These are phyloP conservation scores for Lecanoromycetidae sp. DNA, from an alignment of 2,329 filamentous ascomycete species.

Conservation along the genomic window DNA sequence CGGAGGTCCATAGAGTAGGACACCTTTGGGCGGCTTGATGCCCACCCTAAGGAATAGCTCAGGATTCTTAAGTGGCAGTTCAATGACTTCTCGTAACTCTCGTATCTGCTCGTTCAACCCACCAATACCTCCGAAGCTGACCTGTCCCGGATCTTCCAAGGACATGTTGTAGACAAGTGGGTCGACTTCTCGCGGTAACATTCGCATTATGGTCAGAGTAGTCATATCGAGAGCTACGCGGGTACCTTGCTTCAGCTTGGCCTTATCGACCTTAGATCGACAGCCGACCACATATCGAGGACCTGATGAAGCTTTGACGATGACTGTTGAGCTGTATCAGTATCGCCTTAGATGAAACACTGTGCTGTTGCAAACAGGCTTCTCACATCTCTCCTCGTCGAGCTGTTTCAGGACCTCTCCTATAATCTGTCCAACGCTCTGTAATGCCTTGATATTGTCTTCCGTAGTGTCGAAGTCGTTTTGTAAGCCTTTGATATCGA, in stretches of 20 bases:
- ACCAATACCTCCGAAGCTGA: slow-evolving; percentile 96
- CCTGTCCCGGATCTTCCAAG: slow-evolving; percentile 88
- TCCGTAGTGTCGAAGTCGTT: slow-evolving; percentile 94
- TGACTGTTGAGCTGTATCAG: slow-evolving; percentile 49
- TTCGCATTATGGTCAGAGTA: slow-evolving; percentile 98
- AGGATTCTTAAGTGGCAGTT: slow-evolving; percentile 94
- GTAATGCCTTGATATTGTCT: slow-evolving; percentile 97
- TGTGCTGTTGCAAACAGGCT: background rate
- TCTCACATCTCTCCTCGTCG: slow-evolving; percentile 93
- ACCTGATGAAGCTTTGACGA: slow-evolving; percentile 94
- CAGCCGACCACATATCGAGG: slow-evolving; percentile 97
- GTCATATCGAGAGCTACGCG: slow-evolving; percentile 98
- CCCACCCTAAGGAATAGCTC: slow-evolving; percentile 93
- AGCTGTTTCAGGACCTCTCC: slow-evolving; percentile 98
- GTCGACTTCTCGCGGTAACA: slow-evolving; percentile 96
- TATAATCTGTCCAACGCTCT: slow-evolving; percentile 98
- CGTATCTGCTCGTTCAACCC: slow-evolving; percentile 96
- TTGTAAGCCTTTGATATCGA: slow-evolving; percentile 92
- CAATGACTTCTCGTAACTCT: slow-evolving; percentile 93
- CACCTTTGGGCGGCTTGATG: slow-evolving; percentile 97
- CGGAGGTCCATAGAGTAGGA: slow-evolving; percentile 87
- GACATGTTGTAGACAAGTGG: slow-evolving; percentile 99
- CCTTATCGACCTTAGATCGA: slow-evolving; percentile 94
- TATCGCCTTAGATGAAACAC: slow-evolving; percentile 6
- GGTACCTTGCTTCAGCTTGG: slow-evolving; percentile 94